phyloP scores from a whole-genome alignment of 2,329 filamentous ascomycete genomes.

The Malbranchea zuffiana region DNA sequence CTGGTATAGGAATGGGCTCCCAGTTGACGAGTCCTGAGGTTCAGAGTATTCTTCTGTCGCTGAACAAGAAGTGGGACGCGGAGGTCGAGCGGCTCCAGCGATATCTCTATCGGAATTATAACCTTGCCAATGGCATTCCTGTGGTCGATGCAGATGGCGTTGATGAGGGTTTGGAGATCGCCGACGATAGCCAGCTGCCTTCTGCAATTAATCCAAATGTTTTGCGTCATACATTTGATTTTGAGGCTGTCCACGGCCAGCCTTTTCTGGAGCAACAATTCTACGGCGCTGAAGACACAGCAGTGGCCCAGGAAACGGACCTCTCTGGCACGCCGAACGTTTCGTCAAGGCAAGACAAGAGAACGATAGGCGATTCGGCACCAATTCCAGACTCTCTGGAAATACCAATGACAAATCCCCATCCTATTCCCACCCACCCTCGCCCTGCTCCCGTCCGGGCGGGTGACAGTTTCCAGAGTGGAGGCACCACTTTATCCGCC shows the following conservation, averaged over 20 bases:
- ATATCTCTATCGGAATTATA: conserved; percentile 39
- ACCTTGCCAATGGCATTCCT: conserved; percentile 26
- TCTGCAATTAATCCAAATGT: too few relatives aligned
- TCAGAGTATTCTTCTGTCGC: conserved; percentile 30
- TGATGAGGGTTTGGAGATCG: not conserved
- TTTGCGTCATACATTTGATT: too few relatives aligned
- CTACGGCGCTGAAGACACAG: too few relatives aligned
- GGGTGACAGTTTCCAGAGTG: conserved; percentile 4
- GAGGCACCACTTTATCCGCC: conserved; percentile 3
- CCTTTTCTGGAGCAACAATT: too few relatives aligned
- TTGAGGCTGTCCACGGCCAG: conserved; percentile 4
- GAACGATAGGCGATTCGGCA: too few relatives aligned
- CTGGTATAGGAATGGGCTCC: conserved; percentile 9
- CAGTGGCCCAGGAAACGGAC: too few relatives aligned
- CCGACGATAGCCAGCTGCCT: not conserved
- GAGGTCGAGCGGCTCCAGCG: conserved; percentile 34
- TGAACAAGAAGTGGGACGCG: conserved; percentile 37
- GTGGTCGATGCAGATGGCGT: not conserved
- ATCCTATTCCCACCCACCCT: conserved; percentile 8
- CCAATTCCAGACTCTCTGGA: too few relatives aligned
- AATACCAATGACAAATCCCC: too few relatives aligned
- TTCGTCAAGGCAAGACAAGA: too few relatives aligned
- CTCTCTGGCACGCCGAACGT: too few relatives aligned
- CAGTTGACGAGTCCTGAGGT: conserved; percentile 27
- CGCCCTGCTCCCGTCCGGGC: conserved; percentile 5